These are phyloP conservation scores for Xylaria polymorpha DNA, from an alignment of 2,329 filamentous ascomycete species.

Conservation along the genomic window DNA sequence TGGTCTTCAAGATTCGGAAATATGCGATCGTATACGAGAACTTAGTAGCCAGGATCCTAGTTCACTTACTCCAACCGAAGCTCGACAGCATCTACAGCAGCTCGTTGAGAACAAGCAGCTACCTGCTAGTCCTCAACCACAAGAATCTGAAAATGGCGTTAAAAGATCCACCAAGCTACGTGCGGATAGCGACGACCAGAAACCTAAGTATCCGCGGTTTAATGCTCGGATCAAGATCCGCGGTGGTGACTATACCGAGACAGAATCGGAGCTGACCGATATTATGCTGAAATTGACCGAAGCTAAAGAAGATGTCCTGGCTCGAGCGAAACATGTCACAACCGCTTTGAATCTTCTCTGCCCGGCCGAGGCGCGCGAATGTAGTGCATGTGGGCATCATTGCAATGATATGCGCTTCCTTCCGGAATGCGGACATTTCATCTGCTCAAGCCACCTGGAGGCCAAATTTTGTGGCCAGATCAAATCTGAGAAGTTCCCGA, in stretches of 20 bases:
- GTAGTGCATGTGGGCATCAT: conserved; percentile 34
- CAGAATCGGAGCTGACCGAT: conserved; percentile 39
- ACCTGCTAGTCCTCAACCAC: background rate
- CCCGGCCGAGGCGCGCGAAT: background rate
- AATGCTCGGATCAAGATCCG: conserved; percentile 18
- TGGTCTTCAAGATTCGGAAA: conserved; percentile 8
- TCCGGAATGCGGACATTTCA: conserved; percentile 47
- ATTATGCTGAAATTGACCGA: conserved; percentile 37
- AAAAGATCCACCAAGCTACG: background rate
- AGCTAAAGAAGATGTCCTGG: conserved; percentile 35
- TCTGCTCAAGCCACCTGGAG: conserved; percentile 41
- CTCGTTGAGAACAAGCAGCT: background rate
- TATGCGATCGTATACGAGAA: conserved; percentile 11
- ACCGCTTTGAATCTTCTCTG: conserved; percentile 33
- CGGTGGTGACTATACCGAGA: conserved; percentile 41
- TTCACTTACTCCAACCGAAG: background rate
- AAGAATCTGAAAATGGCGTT: background rate
- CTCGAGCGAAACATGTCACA: conserved; percentile 34
- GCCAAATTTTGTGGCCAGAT: conserved; percentile 39
- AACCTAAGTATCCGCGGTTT: conserved; percentile 26
- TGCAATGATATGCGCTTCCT: conserved; percentile 38
- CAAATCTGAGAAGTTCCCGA: conserved; percentile 20
- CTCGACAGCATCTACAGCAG: conserved; percentile 6
- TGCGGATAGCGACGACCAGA: background rate
- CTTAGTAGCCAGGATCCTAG: background rate